Conservation (phyloP, 306 rosid genomes). For the Oxytropis ochrocephala region DNA sequence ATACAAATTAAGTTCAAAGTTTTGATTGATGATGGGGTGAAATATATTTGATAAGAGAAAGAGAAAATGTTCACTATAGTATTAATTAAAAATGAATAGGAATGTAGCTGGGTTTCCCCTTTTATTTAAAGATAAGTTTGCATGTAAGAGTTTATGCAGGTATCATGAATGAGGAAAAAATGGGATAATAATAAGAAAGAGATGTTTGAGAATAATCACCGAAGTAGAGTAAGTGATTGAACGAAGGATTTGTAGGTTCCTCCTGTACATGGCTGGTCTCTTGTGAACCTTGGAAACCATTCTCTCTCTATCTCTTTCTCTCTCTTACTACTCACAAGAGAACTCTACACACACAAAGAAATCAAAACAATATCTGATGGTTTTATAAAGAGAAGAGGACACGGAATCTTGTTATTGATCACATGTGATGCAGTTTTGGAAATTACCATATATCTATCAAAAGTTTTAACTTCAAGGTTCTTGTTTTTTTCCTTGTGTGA, state of each 20-base stretch:
- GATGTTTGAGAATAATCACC: constrained; percentile 31
- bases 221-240: constrained; percentile 41
- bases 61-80: no score
- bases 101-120: no score
- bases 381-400: constrained; percentile 31
- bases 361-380: constrained; percentile 13
- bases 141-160: neutral
- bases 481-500: constrained; percentile 15
- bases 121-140: neutral
- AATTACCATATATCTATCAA: constrained; percentile 21
- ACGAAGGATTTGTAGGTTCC: constrained; percentile 51
- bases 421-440: constrained; percentile 47
- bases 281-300: constrained; percentile 59
- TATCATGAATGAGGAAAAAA: neutral
- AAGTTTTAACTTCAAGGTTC: constrained; percentile 25
- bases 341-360: constrained; percentile 19
- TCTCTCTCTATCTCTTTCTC: constrained; percentile 6
- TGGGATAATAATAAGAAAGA: constrained; percentile 7
- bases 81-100: no score
- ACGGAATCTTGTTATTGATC: constrained; percentile 32
- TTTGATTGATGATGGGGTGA: no score
- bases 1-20: no score
- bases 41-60: neutral
- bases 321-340: constrained; percentile 23
- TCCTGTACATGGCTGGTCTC: constrained; percentile 36